Evolutionary conservation across 441 rosid genomes (phyloP).

Genomic region (Macaranga tanarius): DNA sequence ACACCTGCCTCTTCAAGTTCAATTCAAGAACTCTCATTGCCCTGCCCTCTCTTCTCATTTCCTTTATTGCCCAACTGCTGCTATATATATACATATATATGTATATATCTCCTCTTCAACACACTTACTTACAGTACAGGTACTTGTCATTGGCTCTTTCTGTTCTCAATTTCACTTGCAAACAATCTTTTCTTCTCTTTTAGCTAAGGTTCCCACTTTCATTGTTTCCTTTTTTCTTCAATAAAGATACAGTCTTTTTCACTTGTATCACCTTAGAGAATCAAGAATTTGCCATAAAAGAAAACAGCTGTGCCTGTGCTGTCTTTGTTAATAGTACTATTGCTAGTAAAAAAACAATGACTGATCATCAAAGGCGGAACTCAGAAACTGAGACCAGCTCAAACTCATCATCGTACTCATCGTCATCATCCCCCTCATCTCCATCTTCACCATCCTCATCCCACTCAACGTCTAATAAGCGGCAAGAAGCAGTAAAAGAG

Average conservation of each 20-base stretch:
- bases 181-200: too few species aligned
- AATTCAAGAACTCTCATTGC: too few species aligned
- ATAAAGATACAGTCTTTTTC: neutral
- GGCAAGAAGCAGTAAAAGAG: neutral
- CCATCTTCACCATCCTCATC: neutral
- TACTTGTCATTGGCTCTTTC: neutral
- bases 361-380: slow-evolving; percentile 28
- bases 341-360: slow-evolving; percentile 10
- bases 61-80: too few species aligned
- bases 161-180: too few species aligned
- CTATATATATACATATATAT: too few species aligned
- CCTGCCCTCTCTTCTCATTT: neutral
- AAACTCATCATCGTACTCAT: slow-evolving; percentile 24
- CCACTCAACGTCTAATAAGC: neutral
- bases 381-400: slow-evolving; percentile 42
- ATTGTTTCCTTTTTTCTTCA: too few species aligned
- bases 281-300: neutral
- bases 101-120: neutral
- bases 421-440: slow-evolving; percentile 25
- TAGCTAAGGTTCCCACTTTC: too few species aligned
- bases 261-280: neutral
- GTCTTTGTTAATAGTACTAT: neutral
- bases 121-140: neutral
- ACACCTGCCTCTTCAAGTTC: too few species aligned
- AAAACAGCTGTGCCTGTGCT: slow-evolving; percentile 21